Conservation (phyloP, 208 protist genomes). For the Trypanosoma boissoni region DNA sequence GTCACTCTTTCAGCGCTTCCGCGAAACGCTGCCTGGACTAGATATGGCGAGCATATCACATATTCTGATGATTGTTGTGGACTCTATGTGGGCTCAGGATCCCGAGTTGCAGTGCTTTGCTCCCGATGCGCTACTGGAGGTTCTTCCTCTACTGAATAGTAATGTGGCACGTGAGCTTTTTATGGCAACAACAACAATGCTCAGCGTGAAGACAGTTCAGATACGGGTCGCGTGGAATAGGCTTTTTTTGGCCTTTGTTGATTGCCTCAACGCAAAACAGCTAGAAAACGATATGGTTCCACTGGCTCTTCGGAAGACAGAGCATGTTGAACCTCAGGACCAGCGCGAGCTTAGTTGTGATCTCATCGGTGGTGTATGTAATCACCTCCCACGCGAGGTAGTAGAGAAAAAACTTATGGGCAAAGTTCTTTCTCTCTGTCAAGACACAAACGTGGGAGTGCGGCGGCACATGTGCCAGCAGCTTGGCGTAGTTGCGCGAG, state of each 20-base stretch:
- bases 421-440: conserved; percentile 81
- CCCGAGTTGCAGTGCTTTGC: conserved; percentile 85
- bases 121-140: conserved; percentile 51
- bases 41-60: conserved; percentile 54
- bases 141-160: conserved; percentile 57
- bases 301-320: conserved; percentile 74
- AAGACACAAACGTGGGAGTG: conserved; percentile 89
- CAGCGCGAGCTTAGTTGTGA: conserved; percentile 88
- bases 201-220: conserved; percentile 74
- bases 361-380: conserved; percentile 70
- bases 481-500: conserved; percentile 70
- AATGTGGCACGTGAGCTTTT: conserved; percentile 57
- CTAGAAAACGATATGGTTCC: conserved; percentile 67
- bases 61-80: conserved; percentile 71
- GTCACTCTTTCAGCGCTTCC: conserved; percentile 72
- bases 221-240: conserved; percentile 80
- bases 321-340: conserved; percentile 84
- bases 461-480: conserved; percentile 83
- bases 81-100: conserved; percentile 88
- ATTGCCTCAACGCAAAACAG: conserved; percentile 50
- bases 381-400: conserved; percentile 44
- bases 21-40: conserved; percentile 52
- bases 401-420: conserved; percentile 67
- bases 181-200: conserved; percentile 84
- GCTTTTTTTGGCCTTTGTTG: conserved; percentile 64